These are phyloP conservation scores for Saccharata proteae DNA, from an alignment of 2,329 filamentous ascomycete species.

Conservation along the genomic window DNA sequence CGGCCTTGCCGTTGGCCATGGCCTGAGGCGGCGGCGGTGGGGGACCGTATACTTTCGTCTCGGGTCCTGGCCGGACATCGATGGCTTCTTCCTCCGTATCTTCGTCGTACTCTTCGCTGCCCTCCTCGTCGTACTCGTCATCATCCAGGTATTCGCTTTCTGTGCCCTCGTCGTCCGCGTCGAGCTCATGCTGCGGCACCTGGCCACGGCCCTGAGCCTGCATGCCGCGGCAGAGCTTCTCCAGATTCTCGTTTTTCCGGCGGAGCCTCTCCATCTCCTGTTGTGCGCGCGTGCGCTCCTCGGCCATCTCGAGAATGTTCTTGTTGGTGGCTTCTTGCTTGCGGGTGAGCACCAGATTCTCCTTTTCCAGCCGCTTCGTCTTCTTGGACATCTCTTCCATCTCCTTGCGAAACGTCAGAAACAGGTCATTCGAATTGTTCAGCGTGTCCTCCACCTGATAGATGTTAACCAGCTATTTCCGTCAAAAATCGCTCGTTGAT, in stretches of 20 bases:
- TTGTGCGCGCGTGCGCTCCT: slow-evolving; percentile 69
- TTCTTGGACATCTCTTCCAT: slow-evolving; percentile 99
- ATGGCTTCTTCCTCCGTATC: slow-evolving; percentile 44
- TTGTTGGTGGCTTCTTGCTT: slow-evolving; percentile 90
- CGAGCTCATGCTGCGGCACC: slow-evolving; percentile 37
- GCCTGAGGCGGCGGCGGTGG: slow-evolving; percentile 24
- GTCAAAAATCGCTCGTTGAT: slow-evolving; percentile 12
- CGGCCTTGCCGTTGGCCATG: slow-evolving; percentile 17
- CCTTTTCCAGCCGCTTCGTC: slow-evolving; percentile 91
- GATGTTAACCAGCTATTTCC: slow-evolving; percentile 13
- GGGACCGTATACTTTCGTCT: slow-evolving; percentile 17
- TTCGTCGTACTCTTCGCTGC: slow-evolving; percentile 41
- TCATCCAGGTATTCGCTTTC: slow-evolving; percentile 30
- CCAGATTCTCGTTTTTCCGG: slow-evolving; percentile 81
- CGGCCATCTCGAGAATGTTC: slow-evolving; percentile 95
- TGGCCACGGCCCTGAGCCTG: slow-evolving; percentile 82
- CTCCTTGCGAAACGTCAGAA: slow-evolving; percentile 92
- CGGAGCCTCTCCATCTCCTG: slow-evolving; percentile 67
- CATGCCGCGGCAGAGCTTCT: slow-evolving; percentile 91
- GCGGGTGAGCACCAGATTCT: slow-evolving; percentile 80
- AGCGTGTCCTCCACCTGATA: slow-evolving; percentile 90
- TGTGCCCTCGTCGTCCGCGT: slow-evolving; percentile 45
- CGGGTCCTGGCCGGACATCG: slow-evolving; percentile 16
- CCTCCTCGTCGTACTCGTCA: slow-evolving; percentile 31
- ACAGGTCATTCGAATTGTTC: slow-evolving; percentile 96